phyloP scores from a whole-genome alignment of 129 eudicot species.

The Centaurea solstitialis region DNA sequence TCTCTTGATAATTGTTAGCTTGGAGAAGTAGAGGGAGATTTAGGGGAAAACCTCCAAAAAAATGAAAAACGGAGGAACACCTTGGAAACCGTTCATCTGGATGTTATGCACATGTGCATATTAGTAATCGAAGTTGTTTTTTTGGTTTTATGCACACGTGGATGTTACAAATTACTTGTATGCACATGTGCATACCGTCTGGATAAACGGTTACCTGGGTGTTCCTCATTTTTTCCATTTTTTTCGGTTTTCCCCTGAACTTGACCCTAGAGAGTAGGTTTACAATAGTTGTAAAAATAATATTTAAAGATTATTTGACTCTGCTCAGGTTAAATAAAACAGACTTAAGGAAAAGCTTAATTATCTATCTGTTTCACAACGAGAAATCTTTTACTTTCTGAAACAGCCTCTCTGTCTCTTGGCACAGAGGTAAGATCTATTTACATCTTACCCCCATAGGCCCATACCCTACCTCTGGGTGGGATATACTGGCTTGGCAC shows the following conservation, averaged over 20 bases:
- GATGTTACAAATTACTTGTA: too few species aligned
- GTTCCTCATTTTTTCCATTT: too few species aligned
- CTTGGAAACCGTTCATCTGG: too few species aligned
- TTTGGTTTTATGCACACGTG: too few species aligned
- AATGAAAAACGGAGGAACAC: too few species aligned
- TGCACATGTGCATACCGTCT: too few species aligned
- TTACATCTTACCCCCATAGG: neutral
- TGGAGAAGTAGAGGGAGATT: neutral
- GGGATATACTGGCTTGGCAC: neutral
- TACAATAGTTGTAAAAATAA: neutral
- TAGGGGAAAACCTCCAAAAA: too few species aligned
- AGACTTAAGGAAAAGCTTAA: neutral
- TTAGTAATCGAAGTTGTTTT: too few species aligned
- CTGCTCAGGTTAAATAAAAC: neutral
- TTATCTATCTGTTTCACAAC: neutral
- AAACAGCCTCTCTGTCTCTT: neutral
- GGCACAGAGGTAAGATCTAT: neutral
- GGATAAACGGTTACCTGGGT: too few species aligned
- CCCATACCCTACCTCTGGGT: neutral
- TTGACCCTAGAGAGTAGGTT: neutral
- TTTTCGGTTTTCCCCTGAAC: too few species aligned
- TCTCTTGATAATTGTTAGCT: slow-evolving; percentile 5
- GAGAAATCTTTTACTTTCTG: neutral
- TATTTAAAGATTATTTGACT: neutral
- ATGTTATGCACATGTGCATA: too few species aligned